Conservation (phyloP, 768 basidiomycete species). For the Rhizopogon roseolus region DNA sequence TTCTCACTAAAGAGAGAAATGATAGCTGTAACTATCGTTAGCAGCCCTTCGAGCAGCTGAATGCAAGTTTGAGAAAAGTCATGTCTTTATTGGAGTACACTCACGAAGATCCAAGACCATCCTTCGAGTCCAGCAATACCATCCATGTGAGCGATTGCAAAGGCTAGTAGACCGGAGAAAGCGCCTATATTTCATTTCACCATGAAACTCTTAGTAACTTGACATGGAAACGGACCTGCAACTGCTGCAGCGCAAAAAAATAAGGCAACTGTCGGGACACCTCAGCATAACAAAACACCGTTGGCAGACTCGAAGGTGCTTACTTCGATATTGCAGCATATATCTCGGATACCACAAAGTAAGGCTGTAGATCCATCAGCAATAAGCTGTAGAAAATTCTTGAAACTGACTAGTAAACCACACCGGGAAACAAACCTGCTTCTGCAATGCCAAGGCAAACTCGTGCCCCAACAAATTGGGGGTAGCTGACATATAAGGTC, state of each 20-base stretch:
- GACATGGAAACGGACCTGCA: slow-evolving; percentile 31
- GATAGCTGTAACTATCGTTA: slow-evolving; percentile 52
- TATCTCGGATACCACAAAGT: slow-evolving; percentile 68
- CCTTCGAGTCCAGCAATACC: slow-evolving; percentile 41
- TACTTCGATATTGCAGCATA: slow-evolving; percentile 45
- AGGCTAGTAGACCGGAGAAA: slow-evolving; percentile 57
- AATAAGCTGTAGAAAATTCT: too few species aligned
- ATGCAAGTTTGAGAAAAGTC: neutral
- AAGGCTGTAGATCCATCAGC: slow-evolving; percentile 30
- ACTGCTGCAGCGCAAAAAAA: slow-evolving; percentile 65
- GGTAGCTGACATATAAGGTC: slow-evolving; percentile 38
- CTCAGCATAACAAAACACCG: neutral
- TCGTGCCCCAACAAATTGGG: slow-evolving; percentile 54
- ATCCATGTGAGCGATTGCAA: slow-evolving; percentile 48
- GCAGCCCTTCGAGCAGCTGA: slow-evolving; percentile 52
- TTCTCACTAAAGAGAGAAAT: slow-evolving; percentile 45
- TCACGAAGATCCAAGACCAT: slow-evolving; percentile 69
- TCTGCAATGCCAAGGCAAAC: slow-evolving; percentile 62
- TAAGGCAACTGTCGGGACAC: slow-evolving; percentile 33
- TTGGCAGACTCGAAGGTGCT: too few species aligned
- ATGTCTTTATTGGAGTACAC: slow-evolving; percentile 8
- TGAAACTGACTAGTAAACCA: slow-evolving; percentile 59
- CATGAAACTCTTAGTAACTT: neutral
- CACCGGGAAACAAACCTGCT: slow-evolving; percentile 69
- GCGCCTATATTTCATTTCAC: slow-evolving; percentile 28